These are phyloP conservation scores for Magnusiomyces tetraspermus DNA, from an alignment of 1,139 yeast genomes.

Conservation along the genomic window DNA sequence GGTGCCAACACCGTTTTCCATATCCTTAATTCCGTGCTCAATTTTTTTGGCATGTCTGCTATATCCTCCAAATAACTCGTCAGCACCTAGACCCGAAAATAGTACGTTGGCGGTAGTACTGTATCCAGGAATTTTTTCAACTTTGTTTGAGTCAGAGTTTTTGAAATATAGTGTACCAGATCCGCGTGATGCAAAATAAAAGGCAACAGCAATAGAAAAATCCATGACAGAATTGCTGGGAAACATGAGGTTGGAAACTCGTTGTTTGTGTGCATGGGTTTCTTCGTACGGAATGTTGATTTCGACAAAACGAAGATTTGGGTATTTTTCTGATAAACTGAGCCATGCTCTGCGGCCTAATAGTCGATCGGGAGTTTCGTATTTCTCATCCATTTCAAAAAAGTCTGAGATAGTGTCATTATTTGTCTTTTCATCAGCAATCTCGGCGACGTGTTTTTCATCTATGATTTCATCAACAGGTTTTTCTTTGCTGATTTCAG, in stretches of 20 bases:
- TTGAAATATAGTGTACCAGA: constrained; percentile 27
- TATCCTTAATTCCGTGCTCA: constrained; percentile 6
- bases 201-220: constrained; percentile 85
- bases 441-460: no score
- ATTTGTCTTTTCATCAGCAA: no score
- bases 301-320: constrained; percentile 45
- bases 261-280: constrained; percentile 43
- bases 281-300: constrained; percentile 62
- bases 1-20: background rate
- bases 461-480: no score
- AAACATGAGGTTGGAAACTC: constrained; percentile 57
- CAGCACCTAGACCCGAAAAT: constrained; percentile 95
- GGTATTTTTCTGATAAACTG: constrained; percentile 30
- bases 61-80: constrained; percentile 90
- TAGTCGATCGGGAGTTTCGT: constrained; percentile 71
- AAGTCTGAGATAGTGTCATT: no score
- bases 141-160: background rate
- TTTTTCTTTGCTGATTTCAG: no score
- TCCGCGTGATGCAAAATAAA: constrained; percentile 77
- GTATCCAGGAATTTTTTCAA: constrained; percentile 28
- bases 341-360: constrained; percentile 58
- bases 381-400: constrained; percentile 19
- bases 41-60: constrained; percentile 53
- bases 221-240: constrained; percentile 94
- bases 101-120: constrained; percentile 55